phyloP scores from a whole-genome alignment of 2,329 filamentous ascomycete genomes.

The Stemphylium vesicarium region DNA sequence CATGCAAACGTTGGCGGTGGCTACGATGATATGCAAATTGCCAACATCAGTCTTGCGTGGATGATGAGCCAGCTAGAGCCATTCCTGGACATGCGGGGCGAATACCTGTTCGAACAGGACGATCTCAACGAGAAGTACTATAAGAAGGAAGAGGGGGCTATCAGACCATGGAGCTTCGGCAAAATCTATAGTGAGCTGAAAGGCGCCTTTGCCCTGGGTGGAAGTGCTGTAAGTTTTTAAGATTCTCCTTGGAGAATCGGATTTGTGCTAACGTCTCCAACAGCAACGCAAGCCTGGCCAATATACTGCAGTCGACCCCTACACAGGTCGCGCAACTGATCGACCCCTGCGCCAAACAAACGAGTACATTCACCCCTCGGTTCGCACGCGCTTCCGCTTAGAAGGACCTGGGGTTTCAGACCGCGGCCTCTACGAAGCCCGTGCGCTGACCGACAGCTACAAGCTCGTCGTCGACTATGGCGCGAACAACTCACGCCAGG shows the following conservation, averaged over 20 bases:
- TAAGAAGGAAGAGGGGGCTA: constrained; percentile 47
- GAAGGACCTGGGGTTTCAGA: constrained; percentile 56
- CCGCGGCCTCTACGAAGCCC: constrained; percentile 53
- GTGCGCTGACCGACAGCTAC: constrained; percentile 55
- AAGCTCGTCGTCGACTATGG: constrained; percentile 55
- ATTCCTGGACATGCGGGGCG: constrained; percentile 56
- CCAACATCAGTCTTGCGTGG: constrained; percentile 62
- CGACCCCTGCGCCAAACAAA: constrained; percentile 56
- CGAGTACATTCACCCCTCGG: constrained; percentile 60
- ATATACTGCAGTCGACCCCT: constrained; percentile 55
- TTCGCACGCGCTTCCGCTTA: constrained; percentile 53
- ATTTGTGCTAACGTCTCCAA: constrained; percentile 13
- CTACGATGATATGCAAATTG: constrained; percentile 52
- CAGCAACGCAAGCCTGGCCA: constrained; percentile 55
- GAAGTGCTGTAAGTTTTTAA: constrained; percentile 42
- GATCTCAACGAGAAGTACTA: constrained; percentile 55
- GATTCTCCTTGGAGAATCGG: background rate
- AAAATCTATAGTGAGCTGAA: constrained; percentile 54
- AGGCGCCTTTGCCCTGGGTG: constrained; percentile 56
- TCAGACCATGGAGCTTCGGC: constrained; percentile 57
- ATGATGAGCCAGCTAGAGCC: constrained; percentile 61
- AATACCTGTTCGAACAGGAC: constrained; percentile 57
- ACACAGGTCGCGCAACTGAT: constrained; percentile 50
- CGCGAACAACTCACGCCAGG: constrained; percentile 28
- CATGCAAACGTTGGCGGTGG: constrained; percentile 62